Evolutionary conservation across 495 filamentous ascomycete species (phyloP), one percentile per base, ranked within the genome.

Genomic region (Margaritispora aquatica): DNA sequence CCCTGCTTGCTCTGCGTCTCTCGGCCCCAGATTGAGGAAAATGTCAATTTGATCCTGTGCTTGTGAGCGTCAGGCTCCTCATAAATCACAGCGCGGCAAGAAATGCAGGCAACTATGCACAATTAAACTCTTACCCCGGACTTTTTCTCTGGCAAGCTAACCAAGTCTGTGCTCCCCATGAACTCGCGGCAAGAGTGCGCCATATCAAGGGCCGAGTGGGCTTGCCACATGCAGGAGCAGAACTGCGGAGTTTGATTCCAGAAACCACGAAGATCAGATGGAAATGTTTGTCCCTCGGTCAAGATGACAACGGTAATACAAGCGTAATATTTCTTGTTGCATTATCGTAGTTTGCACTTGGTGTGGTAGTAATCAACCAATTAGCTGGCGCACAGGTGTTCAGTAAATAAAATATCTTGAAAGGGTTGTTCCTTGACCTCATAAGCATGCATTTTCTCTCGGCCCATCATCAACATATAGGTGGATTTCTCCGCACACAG

Each of bases 211-310:
- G 31, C 24, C 38, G 41, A 49, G 7, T 2, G 26, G 27, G 21
- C 47, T 29, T 54, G 54, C 57, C 54, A 54, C 38, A 64, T 64
- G 58, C 58, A 64, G 54, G 58, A 58, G 57, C 51, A 51, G 19
- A 19, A 61, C 22, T 55, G 58, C 54, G 58, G 58, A 61, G 62
- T 20, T 22, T 46, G 51, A 47, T 51, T 54, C 57, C 57, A 60
- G 62, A 48, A 64, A 64, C 54, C 54, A 21, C 55, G 52, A 55
- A 51, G 58, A 64, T 58, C 58, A 61, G 54, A 64, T 64, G 47
- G 53, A 64, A 57, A 58, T 24, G 47, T 55, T 34, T 20, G 48
- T 4, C 41, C 24, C 50, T 26, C 19, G 26, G 47, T 17, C 38
- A 44, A 44, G 11, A 44, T 44, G 11, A 15, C 8, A n/a, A 34